Base-by-base conservation (phyloP, 2,329 filamentous ascomycete genomes). In the Paradendryphiella salina region DNA sequence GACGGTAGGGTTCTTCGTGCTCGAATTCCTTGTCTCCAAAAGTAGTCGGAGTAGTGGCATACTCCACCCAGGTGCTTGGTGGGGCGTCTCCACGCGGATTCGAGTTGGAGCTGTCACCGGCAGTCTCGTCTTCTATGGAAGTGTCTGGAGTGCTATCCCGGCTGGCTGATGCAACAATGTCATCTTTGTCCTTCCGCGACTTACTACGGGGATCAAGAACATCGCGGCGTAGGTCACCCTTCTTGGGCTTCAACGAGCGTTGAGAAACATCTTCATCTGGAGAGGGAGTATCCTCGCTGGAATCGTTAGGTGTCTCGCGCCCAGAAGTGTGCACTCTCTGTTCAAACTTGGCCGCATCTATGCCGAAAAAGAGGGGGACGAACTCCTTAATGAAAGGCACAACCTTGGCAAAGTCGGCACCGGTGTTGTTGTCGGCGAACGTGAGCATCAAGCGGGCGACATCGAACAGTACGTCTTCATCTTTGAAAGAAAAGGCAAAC, bases 71-170 rank as follows among this genome's bases (percentile, higher is more conserved):
- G 75, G 86, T 85, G 81, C 61, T 82, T 77, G 69, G 84, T 2
- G 82, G 80, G 26, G 82, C 80, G 69, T 91, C 87, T 43, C 87
- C 76, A 52, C 82, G 76, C 52, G 76, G 72, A 23, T 76, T 76
- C 14, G 81, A 79, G 66, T 79, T 69, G 28, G 77, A 72, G 55
- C 88, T 80, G 45, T 88, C 80, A 8, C 78, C 85, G 5, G 77
- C 79, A 76, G 85, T 84, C 28, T 94, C 90, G 56, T 93, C 89
- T 62, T 94, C 89, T 46, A 83, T 87, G 21, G 88, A 92, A n/a
- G 79, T 84, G 17, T 95, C 92, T 0, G 94, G 93, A 0, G 92
- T 96, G 0, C 88, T 91, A 63, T 94, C 91, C 65, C 95, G 90
- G 75, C 90, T 96, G 11, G 83, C 86, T 18, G 88, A 86, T 1